Conservation (phyloP, 345 rosid genomes). For the Eucalyptus marginata region DNA sequence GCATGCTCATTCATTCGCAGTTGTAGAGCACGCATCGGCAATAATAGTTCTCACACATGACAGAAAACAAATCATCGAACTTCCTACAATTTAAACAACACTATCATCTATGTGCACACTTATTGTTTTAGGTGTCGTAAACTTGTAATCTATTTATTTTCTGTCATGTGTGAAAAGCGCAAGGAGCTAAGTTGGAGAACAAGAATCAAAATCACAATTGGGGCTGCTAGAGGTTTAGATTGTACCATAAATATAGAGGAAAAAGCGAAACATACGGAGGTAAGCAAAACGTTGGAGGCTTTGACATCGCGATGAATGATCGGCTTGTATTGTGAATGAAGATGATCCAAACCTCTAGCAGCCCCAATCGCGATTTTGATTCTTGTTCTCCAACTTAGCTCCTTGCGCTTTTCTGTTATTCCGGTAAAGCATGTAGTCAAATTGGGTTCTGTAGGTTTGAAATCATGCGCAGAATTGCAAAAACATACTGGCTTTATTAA, state of each 20-base stretch:
- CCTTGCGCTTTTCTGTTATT: conserved; percentile 6
- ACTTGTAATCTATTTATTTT: not conserved
- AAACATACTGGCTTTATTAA: not conserved
- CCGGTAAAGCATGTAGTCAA: not conserved
- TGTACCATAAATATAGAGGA: not conserved
- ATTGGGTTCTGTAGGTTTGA: not conserved
- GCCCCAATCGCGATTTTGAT: conserved; percentile 33
- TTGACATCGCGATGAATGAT: conserved; percentile 43
- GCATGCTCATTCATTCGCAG: not conserved
- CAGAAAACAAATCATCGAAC: not conserved
- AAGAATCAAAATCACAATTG: conserved; percentile 30
- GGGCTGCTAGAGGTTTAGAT: conserved; percentile 27
- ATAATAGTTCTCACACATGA: too few relatives aligned
- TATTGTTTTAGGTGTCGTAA: not conserved
- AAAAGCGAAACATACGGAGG: not conserved
- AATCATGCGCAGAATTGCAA: not conserved
- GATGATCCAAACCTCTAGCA: conserved; percentile 34
- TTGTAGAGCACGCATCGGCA: not conserved
- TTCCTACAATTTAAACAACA: not conserved
- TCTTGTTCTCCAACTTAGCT: conserved; percentile 25
- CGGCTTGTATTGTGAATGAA: conserved; percentile 13
- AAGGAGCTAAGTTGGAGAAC: conserved; percentile 17
- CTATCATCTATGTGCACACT: not conserved
- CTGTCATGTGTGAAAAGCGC: not conserved
- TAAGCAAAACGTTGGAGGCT: conserved; percentile 29